phyloP scores from a whole-genome alignment of 208 protist genomes.

The Leishmania major region DNA sequence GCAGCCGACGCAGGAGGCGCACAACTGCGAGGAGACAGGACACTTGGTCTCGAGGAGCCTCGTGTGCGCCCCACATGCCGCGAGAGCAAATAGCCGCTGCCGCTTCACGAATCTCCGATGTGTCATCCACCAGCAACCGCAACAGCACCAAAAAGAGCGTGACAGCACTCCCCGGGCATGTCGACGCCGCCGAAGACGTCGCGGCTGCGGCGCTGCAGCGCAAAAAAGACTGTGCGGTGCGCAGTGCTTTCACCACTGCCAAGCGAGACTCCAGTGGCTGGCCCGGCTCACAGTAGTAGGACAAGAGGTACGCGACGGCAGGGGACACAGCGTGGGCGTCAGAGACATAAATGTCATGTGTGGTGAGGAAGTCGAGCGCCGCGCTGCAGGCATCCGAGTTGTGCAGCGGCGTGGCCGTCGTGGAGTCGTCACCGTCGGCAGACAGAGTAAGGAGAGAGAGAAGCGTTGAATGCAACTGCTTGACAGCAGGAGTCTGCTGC shows the following conservation, averaged over 20 bases:
- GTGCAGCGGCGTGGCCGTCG: conserved; percentile 5
- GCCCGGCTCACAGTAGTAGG: conserved; percentile 50
- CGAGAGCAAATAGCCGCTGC: conserved; percentile 37
- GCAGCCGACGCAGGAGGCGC: conserved; percentile 31
- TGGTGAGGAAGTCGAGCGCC: conserved; percentile 41
- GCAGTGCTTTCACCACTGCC: conserved; percentile 56
- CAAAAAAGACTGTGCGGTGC: conserved; percentile 20
- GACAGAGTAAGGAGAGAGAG: conserved; percentile 4
- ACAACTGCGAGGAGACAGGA: conserved; percentile 63
- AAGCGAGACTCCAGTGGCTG: conserved; percentile 58
- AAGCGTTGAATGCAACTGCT: conserved; percentile 10
- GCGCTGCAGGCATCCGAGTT: conserved; percentile 58
- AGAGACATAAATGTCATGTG: conserved; percentile 20
- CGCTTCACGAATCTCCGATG: conserved; percentile 56
- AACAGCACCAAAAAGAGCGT: conserved; percentile 59
- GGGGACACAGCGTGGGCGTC: conserved; percentile 19
- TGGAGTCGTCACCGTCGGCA: neutral
- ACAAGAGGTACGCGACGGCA: conserved; percentile 36
- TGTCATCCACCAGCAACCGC: conserved; percentile 78
- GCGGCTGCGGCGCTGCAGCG: conserved; percentile 7
- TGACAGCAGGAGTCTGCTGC: neutral
- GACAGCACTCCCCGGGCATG: conserved; percentile 11
- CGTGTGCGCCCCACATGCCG: conserved; percentile 18
- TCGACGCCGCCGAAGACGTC: neutral
- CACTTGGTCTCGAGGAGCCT: conserved; percentile 48